phyloP scores from a whole-genome alignment of 805 yeast species.

The Millerozyma acaciae region DNA sequence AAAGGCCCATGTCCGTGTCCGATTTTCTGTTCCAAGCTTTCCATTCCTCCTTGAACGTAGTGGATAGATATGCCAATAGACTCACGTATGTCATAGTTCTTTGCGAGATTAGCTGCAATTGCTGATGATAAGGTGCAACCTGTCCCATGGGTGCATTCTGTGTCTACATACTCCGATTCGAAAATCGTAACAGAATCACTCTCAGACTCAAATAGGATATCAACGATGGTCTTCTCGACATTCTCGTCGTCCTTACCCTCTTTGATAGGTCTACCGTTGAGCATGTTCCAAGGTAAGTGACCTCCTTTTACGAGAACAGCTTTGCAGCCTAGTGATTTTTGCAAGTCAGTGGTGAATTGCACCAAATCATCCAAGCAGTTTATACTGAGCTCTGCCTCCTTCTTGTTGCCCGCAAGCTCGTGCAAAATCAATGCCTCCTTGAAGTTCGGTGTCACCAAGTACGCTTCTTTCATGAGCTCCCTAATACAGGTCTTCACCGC shows the following conservation, averaged over 20 bases:
- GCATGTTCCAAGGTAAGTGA: slow-evolving; percentile 48
- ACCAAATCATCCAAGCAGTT: slow-evolving; percentile 32
- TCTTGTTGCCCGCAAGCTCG: slow-evolving; percentile 19
- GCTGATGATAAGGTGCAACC: slow-evolving; percentile 87
- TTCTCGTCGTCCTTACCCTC: slow-evolving; percentile 5
- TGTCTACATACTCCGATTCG: slow-evolving; percentile 41
- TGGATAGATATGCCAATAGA: slow-evolving; percentile 57
- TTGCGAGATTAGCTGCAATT: slow-evolving; percentile 71
- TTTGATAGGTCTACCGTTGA: slow-evolving; percentile 10
- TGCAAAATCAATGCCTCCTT: slow-evolving; percentile 55
- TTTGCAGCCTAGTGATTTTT: slow-evolving; percentile 33
- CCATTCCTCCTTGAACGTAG: slow-evolving; percentile 64
- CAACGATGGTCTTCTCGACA: slow-evolving; percentile 33
- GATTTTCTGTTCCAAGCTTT: slow-evolving; percentile 37
- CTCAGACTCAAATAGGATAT: slow-evolving; percentile 48
- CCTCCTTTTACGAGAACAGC: slow-evolving; percentile 79
- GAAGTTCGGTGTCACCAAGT: slow-evolving; percentile 70
- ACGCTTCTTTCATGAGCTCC: slow-evolving; percentile 48
- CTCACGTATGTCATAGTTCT: slow-evolving; percentile 40
- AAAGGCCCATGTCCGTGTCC: slow-evolving; percentile 70
- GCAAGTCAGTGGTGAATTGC: slow-evolving; percentile 21
- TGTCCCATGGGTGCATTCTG: slow-evolving; percentile 77
- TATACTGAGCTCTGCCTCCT: slow-evolving; percentile 16
- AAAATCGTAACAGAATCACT: slow-evolving; percentile 37
- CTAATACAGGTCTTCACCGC: slow-evolving; percentile 43